Base-by-base conservation (phyloP, 257 asterid species). In the Cinchona pubescens region DNA sequence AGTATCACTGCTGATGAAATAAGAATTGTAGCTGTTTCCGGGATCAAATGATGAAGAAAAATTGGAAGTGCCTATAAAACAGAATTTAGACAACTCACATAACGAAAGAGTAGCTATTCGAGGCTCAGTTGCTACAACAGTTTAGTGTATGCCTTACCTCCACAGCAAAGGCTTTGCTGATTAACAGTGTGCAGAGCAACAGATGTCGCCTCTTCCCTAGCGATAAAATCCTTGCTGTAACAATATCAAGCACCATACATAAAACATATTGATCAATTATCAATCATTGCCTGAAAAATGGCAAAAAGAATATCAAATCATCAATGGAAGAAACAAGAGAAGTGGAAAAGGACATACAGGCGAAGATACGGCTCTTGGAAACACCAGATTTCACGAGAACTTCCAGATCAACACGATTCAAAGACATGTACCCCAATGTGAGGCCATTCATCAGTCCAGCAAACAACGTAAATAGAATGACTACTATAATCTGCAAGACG, bases 41-140 rank as follows among this genome's bases (percentile, higher is more conserved):
- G 63, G 12, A 88, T 73, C 30, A 91, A 82, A 60, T 83, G 68
- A 42, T 90, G 90, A 0, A 93, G 91, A 71, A 93, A 91, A 74
- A 93, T 87, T 65, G 98, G 98, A 77, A 93, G 97, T 78, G 97
- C 90, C 98, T 90, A 92, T 38, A 78, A 76, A 34, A 64, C 27
- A n/a, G 67, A 82, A 42, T 48, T 19, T 35, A 21, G 10, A 29
- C 14, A 75, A 30, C 67, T 66, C 3, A 43, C 58, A 37, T 13
- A n/a, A 48, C 16, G 35, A 3, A 16, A 73, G 16, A n/a, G 16
- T 16, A 64, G 18, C 37, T 3, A 30, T 37, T 19, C 40, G 30
- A 29, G 30, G 51, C 63, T 32, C 13, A 21, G 21, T 42, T 9
- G 23, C 23, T n/a, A 23, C 16, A 30, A 30, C 53, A 71, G 21